phyloP scores from a whole-genome alignment of 352 stramenopile genomes.

The Globisporangium canariense region DNA sequence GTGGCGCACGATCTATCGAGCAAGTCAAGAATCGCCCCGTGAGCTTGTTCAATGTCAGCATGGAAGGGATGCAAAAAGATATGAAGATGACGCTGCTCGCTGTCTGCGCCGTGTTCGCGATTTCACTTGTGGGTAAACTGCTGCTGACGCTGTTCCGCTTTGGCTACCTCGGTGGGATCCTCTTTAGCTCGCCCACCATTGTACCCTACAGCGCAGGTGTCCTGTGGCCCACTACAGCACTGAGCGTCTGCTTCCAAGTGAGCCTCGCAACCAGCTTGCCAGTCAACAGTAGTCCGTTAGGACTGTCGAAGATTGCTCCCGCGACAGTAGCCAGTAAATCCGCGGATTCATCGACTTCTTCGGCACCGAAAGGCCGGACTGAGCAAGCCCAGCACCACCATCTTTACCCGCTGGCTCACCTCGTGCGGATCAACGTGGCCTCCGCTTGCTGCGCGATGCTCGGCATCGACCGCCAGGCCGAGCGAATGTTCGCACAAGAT shows the following conservation, averaged over 20 bases:
- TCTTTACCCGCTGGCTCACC: not conserved
- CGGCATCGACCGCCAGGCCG: conserved; percentile 9
- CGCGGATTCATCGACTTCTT: not conserved
- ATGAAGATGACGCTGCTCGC: conserved; percentile 22
- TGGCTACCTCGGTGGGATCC: not conserved
- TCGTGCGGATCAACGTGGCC: not conserved
- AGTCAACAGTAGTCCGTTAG: not conserved
- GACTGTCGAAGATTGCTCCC: not conserved
- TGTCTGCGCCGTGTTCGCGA: conserved; percentile 7
- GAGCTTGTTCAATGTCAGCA: conserved; percentile 18
- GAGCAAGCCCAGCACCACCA: not conserved
- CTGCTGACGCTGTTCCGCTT: conserved; percentile 7
- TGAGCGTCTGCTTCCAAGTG: conserved; percentile 11
- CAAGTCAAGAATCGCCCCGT: conserved; percentile 1
- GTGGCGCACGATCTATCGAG: not conserved
- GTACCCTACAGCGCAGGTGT: conserved; percentile 16
- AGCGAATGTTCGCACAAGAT: conserved; percentile 5
- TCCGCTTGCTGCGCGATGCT: conserved; percentile 1
- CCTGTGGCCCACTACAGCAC: conserved; percentile 17
- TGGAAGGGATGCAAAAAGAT: conserved; percentile 16
- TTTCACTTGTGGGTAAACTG: conserved; percentile 7
- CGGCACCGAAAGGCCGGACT: not conserved
- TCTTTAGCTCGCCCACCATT: conserved; percentile 13
- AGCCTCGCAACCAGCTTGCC: not conserved
- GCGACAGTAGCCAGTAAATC: not conserved